Evolutionary conservation across 2,329 filamentous ascomycete genomes (phyloP), one percentile per base, ranked within the genome.

Genomic region (Xylaria sp.): DNA sequence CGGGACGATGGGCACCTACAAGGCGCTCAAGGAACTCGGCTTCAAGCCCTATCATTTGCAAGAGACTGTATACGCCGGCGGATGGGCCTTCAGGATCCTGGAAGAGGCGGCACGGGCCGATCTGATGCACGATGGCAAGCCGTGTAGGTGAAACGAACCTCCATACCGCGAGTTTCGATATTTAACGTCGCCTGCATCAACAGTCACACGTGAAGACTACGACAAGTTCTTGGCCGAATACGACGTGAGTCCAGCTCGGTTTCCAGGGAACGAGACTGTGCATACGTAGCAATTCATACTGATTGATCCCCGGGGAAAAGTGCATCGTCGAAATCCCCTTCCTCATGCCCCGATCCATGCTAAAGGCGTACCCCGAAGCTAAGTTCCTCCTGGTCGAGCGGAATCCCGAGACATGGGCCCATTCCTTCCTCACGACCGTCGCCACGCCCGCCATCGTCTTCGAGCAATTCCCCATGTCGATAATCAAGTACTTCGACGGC

Each of bases 221-320:
- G 74, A 76, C 60, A 76, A 76, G 63, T 75, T 74, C 70, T 72
- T 75, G 30, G 72, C 72, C 30, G 68, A 73, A 19, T 75, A 75
- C 50, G 73, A 76, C 58, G 75, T 75, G 63, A 55, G 70, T 46
- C 42, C 9, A 59, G 9, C 2, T 35, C 23, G 23, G 23, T 4
- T 23, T 23, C 19, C 37, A 37, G 30, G 23, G 5, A 1, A 4
- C 4, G 42, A 46, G n/a, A 13, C 4, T 9, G 6, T 5, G n/a
- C 46, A 18, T 0, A 9, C n/a, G 3, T 30, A 47, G 6, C 18
- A 8, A 9, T 10, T 23, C 16, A 4, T 11, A 49, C 9, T 58
- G 16, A 13, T 52, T 59, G 59, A 48, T 34, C 16, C 1, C 47
- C 39, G 1, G 39, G 23, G 23, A 23, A 39, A 69, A 49, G 69